A percentile compares a stretch with the other conserved stretches of the same genome.
These are phyloP conservation scores for Debaryomycetaceae sp. DNA, from an alignment of 1,139 yeast genomes.

Conservation along the genomic window DNA sequence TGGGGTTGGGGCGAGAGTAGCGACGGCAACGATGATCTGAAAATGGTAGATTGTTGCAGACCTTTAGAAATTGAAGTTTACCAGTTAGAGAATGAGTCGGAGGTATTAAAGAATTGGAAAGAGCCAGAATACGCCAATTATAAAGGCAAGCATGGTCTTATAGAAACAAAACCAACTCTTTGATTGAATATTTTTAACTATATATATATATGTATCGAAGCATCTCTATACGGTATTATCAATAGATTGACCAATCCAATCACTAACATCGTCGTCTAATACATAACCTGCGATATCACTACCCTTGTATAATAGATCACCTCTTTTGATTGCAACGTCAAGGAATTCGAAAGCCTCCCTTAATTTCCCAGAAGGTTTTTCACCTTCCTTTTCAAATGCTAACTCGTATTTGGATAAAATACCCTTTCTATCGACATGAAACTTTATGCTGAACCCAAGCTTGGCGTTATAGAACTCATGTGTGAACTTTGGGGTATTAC, in stretches of 20 bases:
- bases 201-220: conserved; percentile 1
- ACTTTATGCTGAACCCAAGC: conserved; percentile 29
- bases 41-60: conserved; percentile 61
- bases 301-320: conserved; percentile 36
- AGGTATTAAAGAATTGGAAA: conserved; percentile 46
- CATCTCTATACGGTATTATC: conserved; percentile 37
- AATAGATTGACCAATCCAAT: conserved; percentile 46
- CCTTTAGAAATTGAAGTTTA: conserved; percentile 64
- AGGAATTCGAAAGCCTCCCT: conserved; percentile 29
- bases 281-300: conserved; percentile 45
- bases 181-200: not conserved
- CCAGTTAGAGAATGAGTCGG: conserved; percentile 41
- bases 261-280: conserved; percentile 40
- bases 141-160: conserved; percentile 55
- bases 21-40: conserved; percentile 39
- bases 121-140: conserved; percentile 51
- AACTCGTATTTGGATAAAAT: conserved; percentile 21
- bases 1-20: conserved; percentile 70
- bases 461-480: conserved; percentile 38
- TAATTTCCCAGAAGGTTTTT: conserved; percentile 16
- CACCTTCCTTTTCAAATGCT: conserved; percentile 7
- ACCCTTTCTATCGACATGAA: conserved; percentile 43
- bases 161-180: conserved; percentile 7
- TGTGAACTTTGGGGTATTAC: conserved; percentile 64
- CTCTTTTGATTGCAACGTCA: conserved; percentile 22